Conservation (phyloP, 768 basidiomycete species). For the Nidularia sp. region DNA sequence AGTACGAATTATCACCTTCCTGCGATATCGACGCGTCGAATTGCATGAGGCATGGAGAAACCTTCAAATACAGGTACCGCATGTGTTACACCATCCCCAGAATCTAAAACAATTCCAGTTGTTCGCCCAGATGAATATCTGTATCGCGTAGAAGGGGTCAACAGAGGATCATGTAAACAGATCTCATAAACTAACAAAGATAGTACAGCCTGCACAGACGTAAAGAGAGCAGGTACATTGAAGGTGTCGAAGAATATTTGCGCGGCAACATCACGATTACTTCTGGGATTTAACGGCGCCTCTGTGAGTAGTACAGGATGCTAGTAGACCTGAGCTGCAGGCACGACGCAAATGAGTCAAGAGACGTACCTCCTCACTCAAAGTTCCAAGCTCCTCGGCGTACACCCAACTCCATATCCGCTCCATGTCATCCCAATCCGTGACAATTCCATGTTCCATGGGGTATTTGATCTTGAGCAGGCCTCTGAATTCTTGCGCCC, state of each 20-base stretch:
- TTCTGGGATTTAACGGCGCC: conserved; percentile 94
- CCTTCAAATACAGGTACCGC: conserved; percentile 99
- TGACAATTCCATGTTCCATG: conserved; percentile 98
- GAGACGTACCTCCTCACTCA: conserved; percentile 88
- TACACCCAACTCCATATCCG: conserved; percentile 99
- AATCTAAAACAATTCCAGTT: conserved; percentile 98
- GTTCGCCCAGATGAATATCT: conserved; percentile 98
- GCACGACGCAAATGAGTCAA: conserved; percentile 7
- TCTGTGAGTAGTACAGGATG: conserved; percentile 97
- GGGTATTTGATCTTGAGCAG: conserved; percentile 98
- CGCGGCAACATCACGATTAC: conserved; percentile 93
- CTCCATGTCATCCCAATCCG: conserved; percentile 99
- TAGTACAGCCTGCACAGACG: conserved; percentile 94
- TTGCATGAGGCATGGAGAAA: conserved; percentile 98
- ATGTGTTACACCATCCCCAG: conserved; percentile 98
- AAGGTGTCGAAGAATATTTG: conserved; percentile 99
- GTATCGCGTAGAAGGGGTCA: conserved; percentile 2
- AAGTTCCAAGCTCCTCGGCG: conserved; percentile 88
- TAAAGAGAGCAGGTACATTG: conserved; percentile 97
- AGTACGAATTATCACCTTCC: conserved; percentile 63
- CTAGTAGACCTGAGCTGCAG: conserved; percentile 35
- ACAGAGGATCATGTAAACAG: conserved; percentile 2
- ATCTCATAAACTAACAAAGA: conserved; percentile 64
- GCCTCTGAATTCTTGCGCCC: conserved; percentile 94
- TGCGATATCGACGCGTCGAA: conserved; percentile 92